Base-by-base conservation (phyloP, 2,329 filamentous ascomycete genomes). In the Aspergillus flavus region DNA sequence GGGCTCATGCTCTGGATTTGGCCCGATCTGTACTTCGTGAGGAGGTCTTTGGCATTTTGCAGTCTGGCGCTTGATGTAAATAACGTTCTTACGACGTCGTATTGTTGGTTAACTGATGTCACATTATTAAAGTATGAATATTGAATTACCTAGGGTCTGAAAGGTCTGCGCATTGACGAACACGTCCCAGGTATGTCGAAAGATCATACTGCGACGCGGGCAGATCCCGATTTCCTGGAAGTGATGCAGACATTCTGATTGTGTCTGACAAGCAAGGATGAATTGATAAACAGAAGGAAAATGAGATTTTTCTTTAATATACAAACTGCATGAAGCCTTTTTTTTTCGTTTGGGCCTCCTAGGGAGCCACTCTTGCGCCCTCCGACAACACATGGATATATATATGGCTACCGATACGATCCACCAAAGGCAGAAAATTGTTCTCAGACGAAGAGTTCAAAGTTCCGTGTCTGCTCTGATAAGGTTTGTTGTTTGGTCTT, bases 1-100 rank as follows among this genome's bases (percentile, higher is more conserved):
- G 52, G 32, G 30, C 32, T 55, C 52, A 55, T 55, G 52, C 23
- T 34, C 12, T 34, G 52, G 21, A 55, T 16, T 19, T 55, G 11
- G 12, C 52, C 52, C 52, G 21, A 36, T 21, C 21, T 55, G 52
- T 55, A 55, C n/a, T 55, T 55, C 21, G 32, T 55, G 32, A 55
- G 52, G 7, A 39, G 30, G 32, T 55, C 52, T 55, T 55, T 39
- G 6, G 52, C 30, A 39, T 55, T 36, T 10, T 55, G 30, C 11
- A 55, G 52, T 16, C 21, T 6, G n/a, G 32, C 21, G 32, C 21
- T 39, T 3, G 32, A 55, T 21, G 32, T 55, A 11, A 41, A 41
- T 9, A 55, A 11, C 26, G 52, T 55, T 28, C 52, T 54, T 23
- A 4, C 4, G 14, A 6, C 9, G 34, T 23, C 23, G 21, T 2